Evolutionary conservation across 2,329 filamentous ascomycete species (phyloP), one percentile per base, ranked within the genome.

Genomic region (Ophiostoma quercus): DNA sequence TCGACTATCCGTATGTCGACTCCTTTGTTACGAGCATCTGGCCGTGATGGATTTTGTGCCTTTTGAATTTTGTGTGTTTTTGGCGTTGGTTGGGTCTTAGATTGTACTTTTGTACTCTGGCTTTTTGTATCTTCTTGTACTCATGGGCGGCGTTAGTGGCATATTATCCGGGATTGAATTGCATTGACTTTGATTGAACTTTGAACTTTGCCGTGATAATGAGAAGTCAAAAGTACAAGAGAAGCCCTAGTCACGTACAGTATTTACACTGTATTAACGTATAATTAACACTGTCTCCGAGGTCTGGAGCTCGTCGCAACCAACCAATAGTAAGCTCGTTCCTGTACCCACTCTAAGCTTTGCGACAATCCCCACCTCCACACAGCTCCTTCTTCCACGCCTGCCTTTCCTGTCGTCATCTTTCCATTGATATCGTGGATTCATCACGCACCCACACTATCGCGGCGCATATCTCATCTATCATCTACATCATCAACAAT

Each of bases 1-100:
- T 72, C 0, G 77, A 78, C 65, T 78, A 78, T 14, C 75, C 75
- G 1, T 73, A 76, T 2, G 72, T 78, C 0, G 77, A 78, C 57
- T 74, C 76, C 0, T 78, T 78, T 71, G 74, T 74, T 3, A 73
- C 71, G 3, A 75, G 75, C 0, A 71, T 78, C 14, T 78, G 77
- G 77, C 77, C 77, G 3, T 78, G 32, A n/a, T 5, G 19, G 5
- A 25, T 34, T 25, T 32, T 37, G 60, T 3, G 60, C 34, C 34
- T n/a, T 39, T 8, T 11, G 5, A 7, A 16, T 32, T 32, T 34
- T 29, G 57, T 32, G 25, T n/a, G 3, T 63, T 32, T 32, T 60
- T 41, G 39, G 11, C 11, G 39, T 41, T 41, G 39, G 39, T 41
- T 41, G 39, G 9, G 2, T 29, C 29, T 60, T 16, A 47, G 19